Evolutionary conservation across 2,329 filamentous ascomycete species (phyloP).

Genomic region (Curvularia eragrostidis): DNA sequence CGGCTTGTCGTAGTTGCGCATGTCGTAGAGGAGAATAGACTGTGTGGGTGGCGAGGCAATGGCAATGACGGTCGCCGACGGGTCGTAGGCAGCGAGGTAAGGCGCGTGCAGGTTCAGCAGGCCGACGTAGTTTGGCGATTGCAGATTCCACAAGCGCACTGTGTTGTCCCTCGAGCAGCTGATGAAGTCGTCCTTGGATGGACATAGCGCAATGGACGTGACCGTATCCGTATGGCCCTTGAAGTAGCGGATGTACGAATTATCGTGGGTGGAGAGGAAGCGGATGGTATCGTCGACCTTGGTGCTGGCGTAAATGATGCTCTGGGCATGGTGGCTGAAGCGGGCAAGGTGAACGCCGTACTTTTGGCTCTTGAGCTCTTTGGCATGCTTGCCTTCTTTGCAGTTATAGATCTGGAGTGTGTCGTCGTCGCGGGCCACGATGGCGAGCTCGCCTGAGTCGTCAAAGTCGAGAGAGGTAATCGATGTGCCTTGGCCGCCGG

Average conservation of each 20-base stretch:
- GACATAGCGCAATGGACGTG: slow-evolving; percentile 82
- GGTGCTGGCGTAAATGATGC: slow-evolving; percentile 94
- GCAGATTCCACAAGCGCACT: slow-evolving; percentile 87
- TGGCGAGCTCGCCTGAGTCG: slow-evolving; percentile 89
- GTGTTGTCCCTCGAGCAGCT: slow-evolving; percentile 92
- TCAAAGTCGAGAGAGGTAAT: slow-evolving; percentile 96
- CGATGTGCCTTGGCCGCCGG: slow-evolving; percentile 60
- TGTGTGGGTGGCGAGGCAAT: slow-evolving; percentile 83
- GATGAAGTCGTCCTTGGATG: slow-evolving; percentile 87
- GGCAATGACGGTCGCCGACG: slow-evolving; percentile 89
- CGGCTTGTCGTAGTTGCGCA: slow-evolving; percentile 89
- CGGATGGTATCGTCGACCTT: slow-evolving; percentile 90
- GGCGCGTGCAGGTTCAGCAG: slow-evolving; percentile 81
- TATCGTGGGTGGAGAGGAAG: slow-evolving; percentile 91
- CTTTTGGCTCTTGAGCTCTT: slow-evolving; percentile 91
- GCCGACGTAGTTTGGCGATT: slow-evolving; percentile 79
- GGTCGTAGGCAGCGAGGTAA: slow-evolving; percentile 87
- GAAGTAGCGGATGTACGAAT: slow-evolving; percentile 96
- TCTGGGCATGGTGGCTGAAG: slow-evolving; percentile 90
- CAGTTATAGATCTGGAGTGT: slow-evolving; percentile 96
- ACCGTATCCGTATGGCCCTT: slow-evolving; percentile 86
- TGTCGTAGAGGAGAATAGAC: slow-evolving; percentile 86
- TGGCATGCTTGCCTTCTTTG: slow-evolving; percentile 86
- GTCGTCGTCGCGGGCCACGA: slow-evolving; percentile 91
- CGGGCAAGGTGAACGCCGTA: slow-evolving; percentile 94